A percentile compares a stretch with the other conserved stretches of the same genome.
These are phyloP conservation scores for Coemansia sp. DNA, from an alignment of 192 early-diverging fungal genomes.

Conservation along the genomic window DNA sequence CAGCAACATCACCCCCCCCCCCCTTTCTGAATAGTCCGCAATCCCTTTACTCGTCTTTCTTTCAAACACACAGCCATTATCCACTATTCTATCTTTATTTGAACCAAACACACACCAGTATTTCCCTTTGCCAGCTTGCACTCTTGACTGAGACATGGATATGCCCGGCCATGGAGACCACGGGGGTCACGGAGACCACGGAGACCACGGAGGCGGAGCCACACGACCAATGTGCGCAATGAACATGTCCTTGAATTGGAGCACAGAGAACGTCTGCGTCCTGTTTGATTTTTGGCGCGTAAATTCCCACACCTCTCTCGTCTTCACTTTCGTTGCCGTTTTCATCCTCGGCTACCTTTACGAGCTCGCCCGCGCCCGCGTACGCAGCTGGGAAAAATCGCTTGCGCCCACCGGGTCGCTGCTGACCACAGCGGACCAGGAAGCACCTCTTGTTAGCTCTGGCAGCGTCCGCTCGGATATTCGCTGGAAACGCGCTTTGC, in stretches of 20 bases:
- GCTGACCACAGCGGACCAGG: slow-evolving; percentile 5
- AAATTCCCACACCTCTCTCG: slow-evolving; percentile 50
- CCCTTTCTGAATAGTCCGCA: too few species aligned
- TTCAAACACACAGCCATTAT: too few species aligned
- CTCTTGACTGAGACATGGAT: slow-evolving; percentile 26
- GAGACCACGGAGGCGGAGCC: slow-evolving; percentile 11
- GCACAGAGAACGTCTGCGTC: slow-evolving; percentile 70
- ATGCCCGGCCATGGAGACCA: slow-evolving; percentile 53
- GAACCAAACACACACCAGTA: not conserved
- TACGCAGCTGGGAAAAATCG: slow-evolving; percentile 39
- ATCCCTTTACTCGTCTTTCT: too few species aligned
- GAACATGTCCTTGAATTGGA: slow-evolving; percentile 79
- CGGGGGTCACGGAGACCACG: slow-evolving; percentile 42
- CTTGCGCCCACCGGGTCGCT: slow-evolving; percentile 8
- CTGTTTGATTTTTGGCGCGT: slow-evolving; percentile 75
- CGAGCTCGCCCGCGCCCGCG: slow-evolving; percentile 29
- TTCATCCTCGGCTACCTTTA: slow-evolving; percentile 44
- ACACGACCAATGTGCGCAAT: slow-evolving; percentile 53
- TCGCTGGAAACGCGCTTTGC: slow-evolving; percentile 57
- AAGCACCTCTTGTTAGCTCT: slow-evolving; percentile 18
- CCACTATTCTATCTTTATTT: not conserved
- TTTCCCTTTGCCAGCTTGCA: not conserved
- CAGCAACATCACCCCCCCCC: too few species aligned
- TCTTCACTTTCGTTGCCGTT: slow-evolving; percentile 60
- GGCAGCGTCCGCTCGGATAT: slow-evolving; percentile 35